Evolutionary conservation across 2,329 filamentous ascomycete species (phyloP), one percentile per base, ranked within the genome.

Genomic region (Trichoderma breve): DNA sequence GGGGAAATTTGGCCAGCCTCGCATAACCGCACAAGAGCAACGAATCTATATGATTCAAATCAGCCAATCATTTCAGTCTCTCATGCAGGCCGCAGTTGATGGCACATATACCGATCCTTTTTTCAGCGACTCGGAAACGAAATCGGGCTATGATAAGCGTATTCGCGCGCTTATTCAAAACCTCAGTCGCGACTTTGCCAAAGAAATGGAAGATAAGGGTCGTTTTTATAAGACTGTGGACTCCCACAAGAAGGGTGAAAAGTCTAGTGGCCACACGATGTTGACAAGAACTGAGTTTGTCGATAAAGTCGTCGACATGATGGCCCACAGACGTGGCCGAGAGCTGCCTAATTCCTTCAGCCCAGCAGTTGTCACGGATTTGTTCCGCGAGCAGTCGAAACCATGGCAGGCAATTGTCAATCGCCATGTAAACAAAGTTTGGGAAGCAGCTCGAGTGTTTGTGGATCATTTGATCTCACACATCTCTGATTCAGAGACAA

Each of bases 271-370:
- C 12, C n/a, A 18, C 4, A 21, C n/a, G 3, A 2, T 69, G 1
- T n/a, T 78, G 2, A 61, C 73, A 1, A 51, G 73, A 39, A 67
- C 69, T 1, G 71, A 73, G 0, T 79, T 76, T 5, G 63, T 79
- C 6, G 4, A 73, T 3, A 73, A 78, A 0, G 74, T 80, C 18
- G 71, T 73, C 3, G 11, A 32, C 0, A 55, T 77, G 6, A 78
- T 81, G 67, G 28, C 69, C 6, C 74, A 74, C 1, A 75, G 57
- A 47, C 74, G 77, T n/a, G 79, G 78, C 2, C 80, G 85, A 6
- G 90, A 92, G 76, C 79, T 92, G 0, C 87, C 88, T 0, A 88
- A 90, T 0, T 88, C 83, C 0, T 91, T 89, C 78, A 90, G 90
- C 72, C 86, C 89, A 0, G 77, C 88, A 68, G 80, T 92, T 11